Conservation (phyloP, 306 rosid genomes). For the Fragaria vesca region DNA sequence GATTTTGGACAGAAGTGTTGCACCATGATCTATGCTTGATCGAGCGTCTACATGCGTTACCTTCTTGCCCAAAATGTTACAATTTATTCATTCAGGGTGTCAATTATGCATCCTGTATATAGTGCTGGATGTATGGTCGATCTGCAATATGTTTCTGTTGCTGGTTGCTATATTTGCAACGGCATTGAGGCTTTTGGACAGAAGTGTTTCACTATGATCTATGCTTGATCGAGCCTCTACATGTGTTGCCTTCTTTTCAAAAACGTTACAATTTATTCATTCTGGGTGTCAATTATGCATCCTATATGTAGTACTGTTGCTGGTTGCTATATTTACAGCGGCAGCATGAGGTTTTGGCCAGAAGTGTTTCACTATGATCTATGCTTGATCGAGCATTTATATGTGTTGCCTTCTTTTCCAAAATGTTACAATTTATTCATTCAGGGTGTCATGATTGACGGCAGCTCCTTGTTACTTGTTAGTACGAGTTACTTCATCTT, state of each 20-base stretch:
- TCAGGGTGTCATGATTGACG: neutral
- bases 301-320: neutral
- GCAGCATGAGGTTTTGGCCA: neutral
- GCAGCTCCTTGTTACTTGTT: neutral
- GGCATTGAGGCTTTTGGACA: neutral
- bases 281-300: neutral
- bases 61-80: neutral
- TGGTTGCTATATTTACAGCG: neutral
- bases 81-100: neutral
- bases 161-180: neutral
- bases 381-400: neutral
- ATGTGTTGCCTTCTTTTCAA: neutral
- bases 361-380: neutral
- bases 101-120: neutral
- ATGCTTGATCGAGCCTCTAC: neutral
- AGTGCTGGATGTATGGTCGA: neutral
- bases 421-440: neutral
- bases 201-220: neutral
- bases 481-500: neutral
- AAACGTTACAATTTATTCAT: neutral
- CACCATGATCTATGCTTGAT: neutral
- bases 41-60: neutral
- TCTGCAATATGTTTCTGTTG: conserved; percentile 3
- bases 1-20: neutral
- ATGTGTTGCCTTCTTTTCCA: neutral